Evolutionary conservation across 2,329 filamentous ascomycete genomes (phyloP).

Genomic region (Aspergillus bombycis): DNA sequence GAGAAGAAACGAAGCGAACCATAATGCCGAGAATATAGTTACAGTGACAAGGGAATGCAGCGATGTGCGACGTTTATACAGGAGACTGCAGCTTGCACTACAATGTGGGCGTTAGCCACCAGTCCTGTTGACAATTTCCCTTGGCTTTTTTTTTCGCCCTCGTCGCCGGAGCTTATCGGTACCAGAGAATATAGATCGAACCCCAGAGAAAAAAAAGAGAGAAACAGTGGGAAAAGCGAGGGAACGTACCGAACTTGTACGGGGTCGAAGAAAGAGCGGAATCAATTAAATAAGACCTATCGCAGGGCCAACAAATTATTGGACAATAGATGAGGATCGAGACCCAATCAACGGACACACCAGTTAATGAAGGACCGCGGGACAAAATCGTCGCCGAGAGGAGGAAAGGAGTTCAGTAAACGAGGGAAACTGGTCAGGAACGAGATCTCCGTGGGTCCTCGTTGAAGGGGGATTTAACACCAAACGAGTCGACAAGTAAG

Average conservation of each 20-base stretch:
- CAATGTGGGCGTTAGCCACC: constrained; percentile 2
- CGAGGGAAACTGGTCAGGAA: neutral
- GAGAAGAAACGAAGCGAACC: constrained; percentile 39
- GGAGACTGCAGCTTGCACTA: constrained; percentile 9
- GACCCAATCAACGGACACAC: constrained; percentile 15
- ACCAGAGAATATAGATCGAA: neutral
- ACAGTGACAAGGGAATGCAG: constrained; percentile 17
- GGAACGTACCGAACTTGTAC: constrained; percentile 8
- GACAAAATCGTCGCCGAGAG: constrained; percentile 1
- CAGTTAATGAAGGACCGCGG: constrained; percentile 22
- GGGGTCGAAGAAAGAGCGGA: neutral
- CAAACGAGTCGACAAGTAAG: neutral
- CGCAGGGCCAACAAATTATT: neutral
- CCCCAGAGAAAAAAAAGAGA: neutral
- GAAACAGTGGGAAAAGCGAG: neutral
- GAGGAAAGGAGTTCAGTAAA: constrained; percentile 1
- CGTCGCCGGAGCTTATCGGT: neutral
- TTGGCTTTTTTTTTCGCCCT: neutral
- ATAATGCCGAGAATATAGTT: constrained; percentile 30
- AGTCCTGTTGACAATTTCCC: neutral
- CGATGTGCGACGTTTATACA: constrained; percentile 21
- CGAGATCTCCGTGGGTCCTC: neutral
- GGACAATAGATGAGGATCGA: neutral
- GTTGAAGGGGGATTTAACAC: neutral
- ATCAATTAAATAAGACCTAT: neutral